Conservation (phyloP, 2,329 filamentous ascomycete species). For the Davidsoniella australis region DNA sequence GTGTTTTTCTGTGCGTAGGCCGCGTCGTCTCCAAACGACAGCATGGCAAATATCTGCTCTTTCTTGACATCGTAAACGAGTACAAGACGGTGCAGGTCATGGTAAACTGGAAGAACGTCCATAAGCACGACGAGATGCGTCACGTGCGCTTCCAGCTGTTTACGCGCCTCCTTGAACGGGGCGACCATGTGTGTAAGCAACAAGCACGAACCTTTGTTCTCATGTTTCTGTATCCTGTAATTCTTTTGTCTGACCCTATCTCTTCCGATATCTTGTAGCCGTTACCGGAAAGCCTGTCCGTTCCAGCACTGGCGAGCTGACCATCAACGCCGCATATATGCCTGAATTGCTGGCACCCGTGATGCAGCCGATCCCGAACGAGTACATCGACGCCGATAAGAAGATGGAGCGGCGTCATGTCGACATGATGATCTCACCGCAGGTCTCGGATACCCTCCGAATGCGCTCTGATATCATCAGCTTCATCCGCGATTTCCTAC, state of each 20-base stretch:
- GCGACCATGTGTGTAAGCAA: conserved; percentile 64
- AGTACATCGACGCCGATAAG: conserved; percentile 52
- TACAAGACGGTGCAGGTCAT: conserved; percentile 59
- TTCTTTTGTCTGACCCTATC: not conserved
- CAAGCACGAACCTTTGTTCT: not conserved
- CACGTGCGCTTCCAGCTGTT: conserved; percentile 38
- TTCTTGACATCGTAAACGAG: conserved; percentile 64
- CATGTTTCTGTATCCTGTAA: not conserved
- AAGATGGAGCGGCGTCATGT: conserved; percentile 66
- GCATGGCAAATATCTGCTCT: conserved; percentile 62
- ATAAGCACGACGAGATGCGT: conserved; percentile 19
- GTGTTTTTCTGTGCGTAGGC: conserved; percentile 30
- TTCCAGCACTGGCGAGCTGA: conserved; percentile 58
- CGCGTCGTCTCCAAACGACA: conserved; percentile 57
- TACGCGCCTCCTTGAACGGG: conserved; percentile 51
- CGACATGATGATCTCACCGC: conserved; percentile 63
- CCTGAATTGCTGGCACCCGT: conserved; percentile 62
- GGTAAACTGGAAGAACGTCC: conserved; percentile 41
- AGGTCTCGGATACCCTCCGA: conserved; percentile 50
- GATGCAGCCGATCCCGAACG: conserved; percentile 60
- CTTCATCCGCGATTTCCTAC: conserved; percentile 56
- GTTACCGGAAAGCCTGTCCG: conserved; percentile 53
- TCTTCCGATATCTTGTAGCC: conserved; percentile 28
- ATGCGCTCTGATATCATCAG: conserved; percentile 60
- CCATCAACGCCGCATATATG: conserved; percentile 48